A percentile compares a stretch with the other conserved stretches of the same genome.
phyloP scores from a whole-genome alignment of 768 basidiomycete species.

The Scleroderma bovista region DNA sequence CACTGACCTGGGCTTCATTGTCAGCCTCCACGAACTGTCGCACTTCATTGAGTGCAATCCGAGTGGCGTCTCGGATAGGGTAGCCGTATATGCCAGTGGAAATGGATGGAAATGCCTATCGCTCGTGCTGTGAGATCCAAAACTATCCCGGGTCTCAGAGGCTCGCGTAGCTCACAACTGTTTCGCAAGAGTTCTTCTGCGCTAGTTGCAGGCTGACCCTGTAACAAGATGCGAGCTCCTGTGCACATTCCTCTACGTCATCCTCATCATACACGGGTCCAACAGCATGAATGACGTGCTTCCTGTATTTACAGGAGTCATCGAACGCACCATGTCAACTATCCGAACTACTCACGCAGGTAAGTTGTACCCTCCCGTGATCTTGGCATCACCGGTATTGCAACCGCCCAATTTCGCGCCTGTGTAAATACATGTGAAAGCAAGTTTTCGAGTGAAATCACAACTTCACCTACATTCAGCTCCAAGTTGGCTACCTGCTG shows the following conservation, averaged over 20 bases:
- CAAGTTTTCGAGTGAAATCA: neutral
- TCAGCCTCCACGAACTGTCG: constrained; percentile 54
- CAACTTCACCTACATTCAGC: constrained; percentile 55
- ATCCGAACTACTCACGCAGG: constrained; percentile 55
- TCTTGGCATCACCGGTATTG: constrained; percentile 68
- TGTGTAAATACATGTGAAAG: constrained; percentile 19
- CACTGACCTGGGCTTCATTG: constrained; percentile 39
- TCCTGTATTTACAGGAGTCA: constrained; percentile 32
- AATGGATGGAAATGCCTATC: constrained; percentile 73
- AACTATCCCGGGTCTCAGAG: neutral
- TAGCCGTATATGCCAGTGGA: constrained; percentile 80
- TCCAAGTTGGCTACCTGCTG: constrained; percentile 60
- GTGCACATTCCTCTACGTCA: constrained; percentile 40
- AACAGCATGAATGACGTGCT: constrained; percentile 75
- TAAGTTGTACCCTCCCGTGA: constrained; percentile 70
- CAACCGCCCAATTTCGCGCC: constrained; percentile 64
- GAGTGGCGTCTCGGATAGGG: constrained; percentile 67
- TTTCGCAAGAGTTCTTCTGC: constrained; percentile 49
- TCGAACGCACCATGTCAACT: neutral
- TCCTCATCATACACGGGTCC: constrained; percentile 56
- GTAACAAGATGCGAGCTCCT: constrained; percentile 66
- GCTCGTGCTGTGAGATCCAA: neutral
- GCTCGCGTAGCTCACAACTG: constrained; percentile 45
- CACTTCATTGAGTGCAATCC: constrained; percentile 56
- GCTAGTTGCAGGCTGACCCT: constrained; percentile 57